These are phyloP conservation scores for Fusarium domesticum DNA, from an alignment of 2,329 filamentous ascomycete species.

Conservation along the genomic window DNA sequence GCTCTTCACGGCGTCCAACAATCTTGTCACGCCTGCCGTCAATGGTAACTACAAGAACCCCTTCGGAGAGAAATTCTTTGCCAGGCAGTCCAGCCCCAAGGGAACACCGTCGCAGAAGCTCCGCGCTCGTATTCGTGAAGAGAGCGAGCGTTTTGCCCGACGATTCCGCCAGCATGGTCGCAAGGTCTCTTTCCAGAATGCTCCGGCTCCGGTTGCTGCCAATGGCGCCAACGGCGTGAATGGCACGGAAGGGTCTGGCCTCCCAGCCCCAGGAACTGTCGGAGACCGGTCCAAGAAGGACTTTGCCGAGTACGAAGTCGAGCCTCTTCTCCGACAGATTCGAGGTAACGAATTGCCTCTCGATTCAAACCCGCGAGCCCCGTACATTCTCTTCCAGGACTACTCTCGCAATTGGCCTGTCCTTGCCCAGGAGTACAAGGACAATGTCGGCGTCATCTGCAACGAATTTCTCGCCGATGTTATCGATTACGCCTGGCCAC, in stretches of 20 bases:
- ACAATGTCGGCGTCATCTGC: slow-evolving; percentile 52
- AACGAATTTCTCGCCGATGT: slow-evolving; percentile 52
- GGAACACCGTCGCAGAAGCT: slow-evolving; percentile 52
- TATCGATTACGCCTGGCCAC: slow-evolving; percentile 49
- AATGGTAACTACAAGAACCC: slow-evolving; percentile 56
- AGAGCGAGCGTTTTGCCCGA: slow-evolving; percentile 49
- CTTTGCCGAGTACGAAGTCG: slow-evolving; percentile 48
- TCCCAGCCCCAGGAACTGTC: slow-evolving; percentile 32
- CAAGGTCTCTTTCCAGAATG: slow-evolving; percentile 43
- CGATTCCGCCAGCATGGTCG: slow-evolving; percentile 50
- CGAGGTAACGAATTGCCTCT: slow-evolving; percentile 52
- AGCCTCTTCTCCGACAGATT: slow-evolving; percentile 48
- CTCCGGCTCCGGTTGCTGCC: slow-evolving; percentile 18
- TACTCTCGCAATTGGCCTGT: slow-evolving; percentile 52
- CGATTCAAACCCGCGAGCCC: slow-evolving; percentile 51
- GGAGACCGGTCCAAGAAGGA: slow-evolving; percentile 44
- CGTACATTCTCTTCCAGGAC: slow-evolving; percentile 53
- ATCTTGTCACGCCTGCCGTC: slow-evolving; percentile 52
- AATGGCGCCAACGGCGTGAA: slow-evolving; percentile 12
- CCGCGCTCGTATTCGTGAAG: slow-evolving; percentile 49
- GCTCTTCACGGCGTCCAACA: slow-evolving; percentile 50
- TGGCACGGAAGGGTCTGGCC: slow-evolving; percentile 11
- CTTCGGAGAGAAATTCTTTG: slow-evolving; percentile 50
- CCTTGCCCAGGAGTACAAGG: slow-evolving; percentile 53
- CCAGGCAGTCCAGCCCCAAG: slow-evolving; percentile 46